phyloP scores from a whole-genome alignment of 1,284 basidiomycete species.

The Leucoagaricus sp. region DNA sequence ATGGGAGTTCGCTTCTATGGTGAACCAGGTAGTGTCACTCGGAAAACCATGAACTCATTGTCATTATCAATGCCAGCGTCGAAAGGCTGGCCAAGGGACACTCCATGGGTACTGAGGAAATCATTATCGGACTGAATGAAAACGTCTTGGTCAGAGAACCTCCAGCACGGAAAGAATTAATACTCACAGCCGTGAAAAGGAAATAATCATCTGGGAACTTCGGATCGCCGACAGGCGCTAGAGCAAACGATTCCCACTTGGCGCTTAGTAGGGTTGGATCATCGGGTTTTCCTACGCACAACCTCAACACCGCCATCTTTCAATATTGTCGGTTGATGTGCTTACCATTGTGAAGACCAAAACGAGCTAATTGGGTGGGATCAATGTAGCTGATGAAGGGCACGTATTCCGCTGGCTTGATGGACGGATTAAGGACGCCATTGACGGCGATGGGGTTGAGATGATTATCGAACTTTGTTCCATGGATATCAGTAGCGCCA shows the following conservation, averaged over 20 bases:
- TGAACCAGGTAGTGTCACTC: constrained; percentile 58
- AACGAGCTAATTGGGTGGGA: constrained; percentile 51
- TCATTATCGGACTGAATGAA: constrained; percentile 59
- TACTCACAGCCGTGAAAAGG: constrained; percentile 57
- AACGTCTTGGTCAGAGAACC: neutral
- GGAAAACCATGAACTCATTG: constrained; percentile 69
- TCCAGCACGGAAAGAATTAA: neutral
- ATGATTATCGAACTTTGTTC: constrained; percentile 57
- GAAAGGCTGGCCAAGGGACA: constrained; percentile 53
- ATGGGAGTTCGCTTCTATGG: neutral
- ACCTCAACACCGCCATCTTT: neutral
- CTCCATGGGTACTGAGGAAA: constrained; percentile 61
- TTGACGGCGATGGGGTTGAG: constrained; percentile 51
- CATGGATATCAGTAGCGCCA: constrained; percentile 63
- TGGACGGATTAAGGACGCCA: constrained; percentile 48
- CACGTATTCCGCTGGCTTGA: constrained; percentile 58
- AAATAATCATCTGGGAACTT: constrained; percentile 64
- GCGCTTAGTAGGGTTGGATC: constrained; percentile 60
- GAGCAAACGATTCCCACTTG: constrained; percentile 70
- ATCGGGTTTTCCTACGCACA: constrained; percentile 32
- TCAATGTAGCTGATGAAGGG: constrained; percentile 59
- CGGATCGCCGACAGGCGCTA: constrained; percentile 55
- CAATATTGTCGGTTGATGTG: neutral
- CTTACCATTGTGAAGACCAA: constrained; percentile 61
- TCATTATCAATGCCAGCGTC: constrained; percentile 57